Percentiles rank a stretch among this genome's conserved stretches.
Conservation (phyloP, 164 flowering plant species). For the Tinospora cordifolia region DNA sequence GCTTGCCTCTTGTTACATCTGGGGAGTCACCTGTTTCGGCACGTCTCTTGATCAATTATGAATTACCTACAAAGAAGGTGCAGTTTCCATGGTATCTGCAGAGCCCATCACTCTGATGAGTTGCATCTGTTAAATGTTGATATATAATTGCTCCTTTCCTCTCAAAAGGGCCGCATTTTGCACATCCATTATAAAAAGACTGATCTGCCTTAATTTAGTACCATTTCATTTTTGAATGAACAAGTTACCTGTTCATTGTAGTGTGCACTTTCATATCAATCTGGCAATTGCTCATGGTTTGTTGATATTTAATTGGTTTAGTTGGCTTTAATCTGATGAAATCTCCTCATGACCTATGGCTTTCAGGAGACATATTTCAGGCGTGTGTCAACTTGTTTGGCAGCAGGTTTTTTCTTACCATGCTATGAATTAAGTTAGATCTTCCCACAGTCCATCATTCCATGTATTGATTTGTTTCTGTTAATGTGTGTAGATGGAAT, state of each 20-base stretch:
- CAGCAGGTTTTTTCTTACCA: constrained; percentile 54
- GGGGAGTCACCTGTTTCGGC: constrained; percentile 72
- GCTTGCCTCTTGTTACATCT: constrained; percentile 68
- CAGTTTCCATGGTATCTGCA: constrained; percentile 5
- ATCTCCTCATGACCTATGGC: constrained; percentile 9
- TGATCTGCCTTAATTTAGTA: neutral
- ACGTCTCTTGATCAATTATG: constrained; percentile 75
- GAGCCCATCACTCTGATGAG: neutral
- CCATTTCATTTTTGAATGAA: neutral
- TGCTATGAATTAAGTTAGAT: neutral
- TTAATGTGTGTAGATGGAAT: constrained; percentile 71
- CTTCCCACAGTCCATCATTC: constrained; percentile 1
- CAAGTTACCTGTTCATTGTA: neutral
- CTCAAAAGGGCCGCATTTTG: neutral
- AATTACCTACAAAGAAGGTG: constrained; percentile 88
- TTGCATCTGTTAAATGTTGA: neutral
- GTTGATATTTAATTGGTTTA: neutral
- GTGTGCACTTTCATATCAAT: neutral
- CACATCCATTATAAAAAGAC: neutral
- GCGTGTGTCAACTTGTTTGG: constrained; percentile 77
- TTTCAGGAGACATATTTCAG: constrained; percentile 79
- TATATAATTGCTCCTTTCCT: neutral
- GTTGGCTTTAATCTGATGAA: neutral
- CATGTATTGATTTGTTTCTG: neutral
- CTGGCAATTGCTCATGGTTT: neutral